Evolutionary conservation across 768 basidiomycete genomes (phyloP).

Genomic region (Boletellus emodensis): DNA sequence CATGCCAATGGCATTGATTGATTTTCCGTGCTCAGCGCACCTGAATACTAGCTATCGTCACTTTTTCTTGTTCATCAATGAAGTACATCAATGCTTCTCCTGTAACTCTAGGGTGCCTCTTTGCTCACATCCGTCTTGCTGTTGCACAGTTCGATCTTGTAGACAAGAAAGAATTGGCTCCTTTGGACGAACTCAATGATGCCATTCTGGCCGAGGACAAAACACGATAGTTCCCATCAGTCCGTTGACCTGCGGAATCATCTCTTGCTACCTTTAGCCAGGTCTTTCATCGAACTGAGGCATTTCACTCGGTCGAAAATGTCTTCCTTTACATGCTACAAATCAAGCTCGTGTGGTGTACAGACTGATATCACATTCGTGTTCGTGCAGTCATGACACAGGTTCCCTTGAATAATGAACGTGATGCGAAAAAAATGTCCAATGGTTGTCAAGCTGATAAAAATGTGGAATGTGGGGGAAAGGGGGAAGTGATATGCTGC

Average conservation of each 20-base stretch:
- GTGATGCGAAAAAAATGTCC: neutral
- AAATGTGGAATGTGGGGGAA: neutral
- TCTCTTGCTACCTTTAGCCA: neutral
- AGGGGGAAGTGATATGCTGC: slow-evolving; percentile 1
- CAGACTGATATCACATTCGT: slow-evolving; percentile 9
- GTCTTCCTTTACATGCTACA: neutral
- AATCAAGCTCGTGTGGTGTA: slow-evolving; percentile 3
- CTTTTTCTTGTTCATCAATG: slow-evolving; percentile 95
- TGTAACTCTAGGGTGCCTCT: neutral
- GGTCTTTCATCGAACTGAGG: neutral
- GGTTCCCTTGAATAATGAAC: slow-evolving; percentile 4
- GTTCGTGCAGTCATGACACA: slow-evolving; percentile 9
- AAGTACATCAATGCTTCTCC: slow-evolving; percentile 50
- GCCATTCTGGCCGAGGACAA: slow-evolving; percentile 70
- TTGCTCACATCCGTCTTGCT: slow-evolving; percentile 6
- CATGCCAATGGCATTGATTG: neutral
- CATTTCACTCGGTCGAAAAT: neutral
- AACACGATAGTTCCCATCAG: slow-evolving; percentile 19
- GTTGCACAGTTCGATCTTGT: slow-evolving; percentile 75
- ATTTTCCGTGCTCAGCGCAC: slow-evolving; percentile 58
- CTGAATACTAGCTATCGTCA: slow-evolving; percentile 98
- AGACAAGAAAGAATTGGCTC: slow-evolving; percentile 95
- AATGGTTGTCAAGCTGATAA: slow-evolving; percentile 1
- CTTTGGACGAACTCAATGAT: slow-evolving; percentile 92
- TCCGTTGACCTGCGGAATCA: neutral